Evolutionary conservation across 768 basidiomycete genomes (phyloP).

Genomic region (Collybiopsis luxurians): DNA sequence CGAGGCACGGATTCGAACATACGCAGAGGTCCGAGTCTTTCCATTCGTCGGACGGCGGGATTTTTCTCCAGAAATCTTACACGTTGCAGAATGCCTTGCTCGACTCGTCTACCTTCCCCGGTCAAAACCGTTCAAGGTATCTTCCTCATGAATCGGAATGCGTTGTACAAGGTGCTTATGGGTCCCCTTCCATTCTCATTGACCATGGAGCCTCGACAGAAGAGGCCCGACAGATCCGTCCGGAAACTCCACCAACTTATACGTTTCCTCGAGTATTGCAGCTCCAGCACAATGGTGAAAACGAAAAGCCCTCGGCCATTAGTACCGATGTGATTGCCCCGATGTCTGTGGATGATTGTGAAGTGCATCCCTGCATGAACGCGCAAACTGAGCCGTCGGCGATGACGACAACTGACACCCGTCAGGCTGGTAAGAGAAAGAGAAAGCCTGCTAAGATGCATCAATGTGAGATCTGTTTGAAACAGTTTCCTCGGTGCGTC

Average conservation of each 20-base stretch:
- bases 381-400: neutral
- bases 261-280: neutral
- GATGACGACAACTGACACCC: neutral
- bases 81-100: too few relatives aligned
- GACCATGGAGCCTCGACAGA: neutral
- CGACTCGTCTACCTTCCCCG: too few relatives aligned
- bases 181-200: neutral
- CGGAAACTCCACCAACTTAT: neutral
- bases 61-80: too few relatives aligned
- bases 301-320: neutral
- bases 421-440: constrained; percentile 17
- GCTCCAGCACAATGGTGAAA: neutral
- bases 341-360: neutral
- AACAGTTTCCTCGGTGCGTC: constrained; percentile 47
- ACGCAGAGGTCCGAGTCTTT: too few relatives aligned
- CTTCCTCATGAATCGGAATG: neutral
- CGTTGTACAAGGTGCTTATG: neutral
- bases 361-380: neutral
- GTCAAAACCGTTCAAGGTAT: too few relatives aligned
- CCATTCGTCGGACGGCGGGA: too few relatives aligned
- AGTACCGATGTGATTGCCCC: neutral
- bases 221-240: neutral
- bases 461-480: constrained; percentile 44
- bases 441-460: constrained; percentile 58
- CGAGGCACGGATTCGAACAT: too few relatives aligned